These are phyloP conservation scores for Lichtheimia ornata DNA, from an alignment of 371 early-diverging fungal genomes.

Conservation along the genomic window DNA sequence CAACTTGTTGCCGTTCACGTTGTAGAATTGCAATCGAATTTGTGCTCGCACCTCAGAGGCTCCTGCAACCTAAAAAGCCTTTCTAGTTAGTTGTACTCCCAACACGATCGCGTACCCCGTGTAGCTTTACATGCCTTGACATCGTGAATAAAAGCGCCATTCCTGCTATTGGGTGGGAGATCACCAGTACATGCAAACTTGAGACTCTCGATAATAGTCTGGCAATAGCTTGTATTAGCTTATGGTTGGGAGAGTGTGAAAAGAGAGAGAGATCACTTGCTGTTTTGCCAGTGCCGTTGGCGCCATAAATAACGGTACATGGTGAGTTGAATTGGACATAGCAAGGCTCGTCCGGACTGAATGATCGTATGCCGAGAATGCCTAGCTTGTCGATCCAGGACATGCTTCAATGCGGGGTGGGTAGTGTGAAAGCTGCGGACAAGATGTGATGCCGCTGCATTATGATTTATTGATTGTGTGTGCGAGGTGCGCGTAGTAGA, in stretches of 20 bases:
- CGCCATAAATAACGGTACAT: slow-evolving; percentile 98
- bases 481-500: no score
- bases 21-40: slow-evolving; percentile 86
- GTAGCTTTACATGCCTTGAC: slow-evolving; percentile 75
- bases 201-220: slow-evolving; percentile 98
- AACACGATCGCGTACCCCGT: not conserved
- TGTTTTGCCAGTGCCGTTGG: slow-evolving; percentile 99
- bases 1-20: slow-evolving; percentile 76
- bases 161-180: slow-evolving; percentile 92
- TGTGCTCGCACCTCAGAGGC: slow-evolving; percentile 93
- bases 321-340: slow-evolving; percentile 93
- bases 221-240: not conserved
- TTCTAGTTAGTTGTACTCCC: no score
- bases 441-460: no score
- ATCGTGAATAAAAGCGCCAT: slow-evolving; percentile 96
- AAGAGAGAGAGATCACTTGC: slow-evolving; percentile 32
- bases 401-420: slow-evolving; percentile 37
- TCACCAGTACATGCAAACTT: slow-evolving; percentile 98
- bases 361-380: slow-evolving; percentile 96
- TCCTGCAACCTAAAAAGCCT: slow-evolving; percentile 66
- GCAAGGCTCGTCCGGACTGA: slow-evolving; percentile 78
- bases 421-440: no score
- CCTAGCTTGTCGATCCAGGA: slow-evolving; percentile 78
- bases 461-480: no score
- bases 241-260: not conserved